phyloP scores from a whole-genome alignment of 768 basidiomycete genomes.

The Calocybe gangraenosa region DNA sequence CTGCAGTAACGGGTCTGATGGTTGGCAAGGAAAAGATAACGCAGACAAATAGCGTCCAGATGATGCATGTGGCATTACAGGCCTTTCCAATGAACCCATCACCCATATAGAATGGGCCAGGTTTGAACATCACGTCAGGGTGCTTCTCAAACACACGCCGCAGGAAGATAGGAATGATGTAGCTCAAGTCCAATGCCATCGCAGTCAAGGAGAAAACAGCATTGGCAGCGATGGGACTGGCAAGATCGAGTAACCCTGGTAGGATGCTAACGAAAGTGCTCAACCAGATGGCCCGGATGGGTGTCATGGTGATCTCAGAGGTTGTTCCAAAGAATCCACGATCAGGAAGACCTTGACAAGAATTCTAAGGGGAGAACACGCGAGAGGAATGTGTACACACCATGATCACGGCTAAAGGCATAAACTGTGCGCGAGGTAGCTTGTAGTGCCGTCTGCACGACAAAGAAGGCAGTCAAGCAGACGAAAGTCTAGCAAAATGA shows the following conservation, averaged over 20 bases:
- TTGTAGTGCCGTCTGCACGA: slow-evolving; percentile 76
- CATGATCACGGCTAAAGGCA: slow-evolving; percentile 80
- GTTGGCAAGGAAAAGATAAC: slow-evolving; percentile 76
- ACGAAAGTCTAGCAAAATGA: slow-evolving; percentile 50
- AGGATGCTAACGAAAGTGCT: slow-evolving; percentile 64
- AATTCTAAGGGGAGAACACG: slow-evolving; percentile 1
- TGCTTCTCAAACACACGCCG: slow-evolving; percentile 66
- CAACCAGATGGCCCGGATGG: slow-evolving; percentile 74
- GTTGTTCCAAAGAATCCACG: slow-evolving; percentile 71
- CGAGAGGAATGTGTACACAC: slow-evolving; percentile 25
- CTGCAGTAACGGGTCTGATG: slow-evolving; percentile 57
- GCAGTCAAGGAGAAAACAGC: slow-evolving; percentile 82
- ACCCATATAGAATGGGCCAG: slow-evolving; percentile 86
- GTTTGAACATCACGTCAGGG: slow-evolving; percentile 79
- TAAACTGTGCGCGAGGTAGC: slow-evolving; percentile 80
- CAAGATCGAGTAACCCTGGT: slow-evolving; percentile 72
- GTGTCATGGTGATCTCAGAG: slow-evolving; percentile 61
- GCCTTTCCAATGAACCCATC: slow-evolving; percentile 57
- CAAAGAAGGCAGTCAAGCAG: slow-evolving; percentile 85
- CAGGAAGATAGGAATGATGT: slow-evolving; percentile 79
- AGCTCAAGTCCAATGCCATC: slow-evolving; percentile 74
- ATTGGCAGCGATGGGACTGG: slow-evolving; percentile 69
- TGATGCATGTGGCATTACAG: slow-evolving; percentile 61
- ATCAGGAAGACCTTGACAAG: slow-evolving; percentile 59
- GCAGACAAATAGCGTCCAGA: slow-evolving; percentile 64